Conservation (phyloP, 495 filamentous ascomycete species). For the Umbilicaria muhlenbergii region DNA sequence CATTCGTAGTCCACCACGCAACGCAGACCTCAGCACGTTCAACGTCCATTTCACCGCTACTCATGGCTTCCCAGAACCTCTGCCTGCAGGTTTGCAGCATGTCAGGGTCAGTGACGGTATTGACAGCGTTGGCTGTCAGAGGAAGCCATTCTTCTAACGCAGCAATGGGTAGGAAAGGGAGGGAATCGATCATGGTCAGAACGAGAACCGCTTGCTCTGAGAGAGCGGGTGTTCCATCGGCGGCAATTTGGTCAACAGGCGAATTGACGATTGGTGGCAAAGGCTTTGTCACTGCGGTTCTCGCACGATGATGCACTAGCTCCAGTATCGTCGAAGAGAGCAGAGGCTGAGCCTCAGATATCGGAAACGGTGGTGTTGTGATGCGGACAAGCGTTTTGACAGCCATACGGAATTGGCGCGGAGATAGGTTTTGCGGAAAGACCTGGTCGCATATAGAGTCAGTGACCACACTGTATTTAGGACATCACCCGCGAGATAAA, state of each 20-base stretch:
- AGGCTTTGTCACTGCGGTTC: constrained; percentile 34
- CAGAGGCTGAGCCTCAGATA: constrained; percentile 55
- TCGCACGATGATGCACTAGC: constrained; percentile 54
- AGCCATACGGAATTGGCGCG: constrained; percentile 82
- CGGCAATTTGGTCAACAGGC: constrained; percentile 13
- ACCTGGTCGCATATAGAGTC: constrained; percentile 24
- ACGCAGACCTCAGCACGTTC: constrained; percentile 67
- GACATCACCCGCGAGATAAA: not conserved
- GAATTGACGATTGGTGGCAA: constrained; percentile 23
- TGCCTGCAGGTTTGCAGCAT: constrained; percentile 52
- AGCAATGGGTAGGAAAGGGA: constrained; percentile 54
- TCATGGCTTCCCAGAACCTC: constrained; percentile 74
- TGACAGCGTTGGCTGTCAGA: constrained; percentile 51
- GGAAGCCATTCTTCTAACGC: constrained; percentile 68
- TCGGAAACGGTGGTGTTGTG: constrained; percentile 62
- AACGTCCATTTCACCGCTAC: constrained; percentile 82
- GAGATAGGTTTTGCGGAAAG: constrained; percentile 71
- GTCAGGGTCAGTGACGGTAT: constrained; percentile 37
- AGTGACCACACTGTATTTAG: not conserved
- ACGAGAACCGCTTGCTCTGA: constrained; percentile 73
- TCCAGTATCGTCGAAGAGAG: constrained; percentile 71
- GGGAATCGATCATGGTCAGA: constrained; percentile 66
- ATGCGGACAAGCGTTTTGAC: constrained; percentile 82
- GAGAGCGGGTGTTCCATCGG: constrained; percentile 25
- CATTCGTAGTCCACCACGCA: constrained; percentile 69